Evolutionary conservation across 179 eudicot genomes (phyloP).

Genomic region (Nepenthes alata): DNA sequence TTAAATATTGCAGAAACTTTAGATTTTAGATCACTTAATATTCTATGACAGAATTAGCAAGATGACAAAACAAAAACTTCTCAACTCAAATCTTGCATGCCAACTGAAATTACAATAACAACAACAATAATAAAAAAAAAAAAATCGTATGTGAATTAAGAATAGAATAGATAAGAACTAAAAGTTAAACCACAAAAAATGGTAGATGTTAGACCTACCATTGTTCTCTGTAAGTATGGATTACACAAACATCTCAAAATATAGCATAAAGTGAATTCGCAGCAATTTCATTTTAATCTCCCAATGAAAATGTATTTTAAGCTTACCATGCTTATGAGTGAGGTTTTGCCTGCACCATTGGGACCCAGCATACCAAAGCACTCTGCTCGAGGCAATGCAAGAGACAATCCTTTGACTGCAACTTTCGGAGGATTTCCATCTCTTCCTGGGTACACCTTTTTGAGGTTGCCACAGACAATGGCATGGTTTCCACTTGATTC

Average conservation of each 20-base stretch:
- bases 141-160: neutral
- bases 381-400: slow-evolving; percentile 66
- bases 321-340: slow-evolving; percentile 87
- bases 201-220: no score
- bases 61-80: no score
- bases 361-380: slow-evolving; percentile 99
- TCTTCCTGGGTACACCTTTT: slow-evolving; percentile 67
- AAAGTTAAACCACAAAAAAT: neutral
- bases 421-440: slow-evolving; percentile 86
- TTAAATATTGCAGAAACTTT: neutral
- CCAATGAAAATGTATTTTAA: neutral
- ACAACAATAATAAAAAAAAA: neutral
- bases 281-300: no score
- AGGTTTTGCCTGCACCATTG: slow-evolving; percentile 94
- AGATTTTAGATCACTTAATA: no score
- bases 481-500: slow-evolving; percentile 40
- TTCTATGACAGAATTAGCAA: no score
- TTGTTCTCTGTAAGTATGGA: no score
- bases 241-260: no score
- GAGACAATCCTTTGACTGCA: slow-evolving; percentile 69
- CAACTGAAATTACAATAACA: neutral
- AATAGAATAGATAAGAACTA: neutral
- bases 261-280: no score
- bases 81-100: no score
- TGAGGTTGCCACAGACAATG: slow-evolving; percentile 53